Base-by-base conservation (phyloP, 768 basidiomycete species). In the Termitomyces sp. region DNA sequence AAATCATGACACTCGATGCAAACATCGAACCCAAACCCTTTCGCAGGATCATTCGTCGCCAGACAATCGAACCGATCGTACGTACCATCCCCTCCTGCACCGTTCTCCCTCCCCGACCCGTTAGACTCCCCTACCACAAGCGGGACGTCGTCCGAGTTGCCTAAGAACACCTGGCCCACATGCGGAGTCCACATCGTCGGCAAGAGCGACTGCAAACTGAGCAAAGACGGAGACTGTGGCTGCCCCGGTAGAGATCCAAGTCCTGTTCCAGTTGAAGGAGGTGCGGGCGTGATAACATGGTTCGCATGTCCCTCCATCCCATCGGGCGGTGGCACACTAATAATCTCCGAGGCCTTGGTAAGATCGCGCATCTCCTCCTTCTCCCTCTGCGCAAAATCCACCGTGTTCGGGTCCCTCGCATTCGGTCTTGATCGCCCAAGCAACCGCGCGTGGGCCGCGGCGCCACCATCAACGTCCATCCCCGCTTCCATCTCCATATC, bases 331-430 rank as follows among this genome's bases (percentile, higher is more conserved):
- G 53, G 56, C 37, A 63, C 14, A 54, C 61, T 78, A 61, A 88
- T 75, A 53, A 95, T 92, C 73, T 92, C 90, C 21, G 83, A 86
- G 7, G 92, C 90, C 57, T 84, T 80, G 0, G 94, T 96, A 54
- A 95, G 74, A 66, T 90, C 89, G 12, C 89, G 77, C 91, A 95
- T 95, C 75, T 95, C 94, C 59, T 92, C 90, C 70, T 84, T 84
- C 73, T 96, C 93, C 34, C 91, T 79, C 65, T 85, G 81, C 14
- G 89, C 85, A 69, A 95, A 93, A 68, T 92, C 83, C 66, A 92
- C 81, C 31, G 87, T 89, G 67, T 89, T 89, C 4, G 76, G 75
- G 14, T 65, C 63, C 35, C 58, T 43, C n/a, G 61, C 25, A 7
- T 45, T 29, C 23, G 54, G 25, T 43, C 27, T 35, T 7, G 31